Percentiles rank a stretch among this genome's conserved stretches.
Evolutionary conservation across 129 eudicot species (phyloP).

Genomic region (Artemisia annua): DNA sequence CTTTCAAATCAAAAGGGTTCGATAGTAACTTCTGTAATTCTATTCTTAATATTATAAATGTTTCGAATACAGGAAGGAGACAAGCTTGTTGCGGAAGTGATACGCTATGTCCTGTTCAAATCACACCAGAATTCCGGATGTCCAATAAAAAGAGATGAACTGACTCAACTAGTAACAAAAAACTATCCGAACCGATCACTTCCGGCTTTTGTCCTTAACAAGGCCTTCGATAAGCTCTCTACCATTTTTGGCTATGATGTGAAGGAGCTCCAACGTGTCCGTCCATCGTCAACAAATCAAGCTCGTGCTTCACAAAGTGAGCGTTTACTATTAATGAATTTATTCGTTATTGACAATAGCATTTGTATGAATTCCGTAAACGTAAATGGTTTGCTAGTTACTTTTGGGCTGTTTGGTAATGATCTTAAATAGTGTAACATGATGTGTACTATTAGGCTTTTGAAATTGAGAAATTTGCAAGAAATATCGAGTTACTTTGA

Average conservation of each 20-base stretch:
- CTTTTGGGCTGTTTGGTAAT: too few relatives aligned
- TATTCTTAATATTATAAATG: background rate
- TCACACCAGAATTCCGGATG: slow-evolving; percentile 77
- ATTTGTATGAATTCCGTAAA: background rate
- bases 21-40: background rate
- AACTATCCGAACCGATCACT: slow-evolving; percentile 65
- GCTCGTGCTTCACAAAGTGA: slow-evolving; percentile 61
- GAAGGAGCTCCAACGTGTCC: slow-evolving; percentile 81
- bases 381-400: background rate
- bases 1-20: background rate
- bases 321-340: slow-evolving; percentile 12
- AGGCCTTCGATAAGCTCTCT: slow-evolving; percentile 63
- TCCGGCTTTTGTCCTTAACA: slow-evolving; percentile 64
- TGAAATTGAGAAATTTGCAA: background rate
- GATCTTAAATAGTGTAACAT: too few relatives aligned
- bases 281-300: slow-evolving; percentile 55
- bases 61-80: slow-evolving; percentile 65
- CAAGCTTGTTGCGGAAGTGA: slow-evolving; percentile 73
- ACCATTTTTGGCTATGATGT: slow-evolving; percentile 74
- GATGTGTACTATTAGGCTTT: too few relatives aligned
- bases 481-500: background rate
- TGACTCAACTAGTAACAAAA: slow-evolving; percentile 66
- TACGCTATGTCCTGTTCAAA: slow-evolving; percentile 74
- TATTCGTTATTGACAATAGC: background rate
- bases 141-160: slow-evolving; percentile 91